phyloP scores from a whole-genome alignment of 805 yeast genomes.

The Candida maesae region DNA sequence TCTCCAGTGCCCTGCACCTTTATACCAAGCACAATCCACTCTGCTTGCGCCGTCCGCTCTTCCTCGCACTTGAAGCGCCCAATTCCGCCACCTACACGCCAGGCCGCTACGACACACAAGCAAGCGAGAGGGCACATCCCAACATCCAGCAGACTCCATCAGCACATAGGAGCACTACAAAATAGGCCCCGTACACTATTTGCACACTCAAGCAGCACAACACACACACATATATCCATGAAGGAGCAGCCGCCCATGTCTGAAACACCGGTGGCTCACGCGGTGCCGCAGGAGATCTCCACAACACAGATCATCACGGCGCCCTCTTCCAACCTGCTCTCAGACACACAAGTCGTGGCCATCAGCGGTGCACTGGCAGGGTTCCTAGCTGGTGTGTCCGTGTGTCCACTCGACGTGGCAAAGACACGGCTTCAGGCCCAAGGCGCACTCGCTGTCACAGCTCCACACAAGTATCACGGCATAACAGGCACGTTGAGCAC shows the following conservation, averaged over 20 bases:
- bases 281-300: constrained; percentile 8
- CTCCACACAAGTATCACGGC: constrained; percentile 45
- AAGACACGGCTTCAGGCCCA: constrained; percentile 94
- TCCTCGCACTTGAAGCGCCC: background rate
- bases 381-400: constrained; percentile 79
- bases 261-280: background rate
- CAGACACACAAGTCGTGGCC: constrained; percentile 62
- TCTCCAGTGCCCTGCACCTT: too few species aligned
- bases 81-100: too few species aligned
- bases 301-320: constrained; percentile 10
- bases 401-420: constrained; percentile 94
- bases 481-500: constrained; percentile 58
- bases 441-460: constrained; percentile 39
- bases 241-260: background rate
- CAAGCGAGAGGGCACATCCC: too few species aligned
- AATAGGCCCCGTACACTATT: too few species aligned
- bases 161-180: too few species aligned
- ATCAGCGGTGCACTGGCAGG: constrained; percentile 94
- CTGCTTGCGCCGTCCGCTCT: too few species aligned
- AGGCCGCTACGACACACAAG: too few species aligned
- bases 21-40: too few species aligned
- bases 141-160: too few species aligned
- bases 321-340: constrained; percentile 15
- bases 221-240: background rate
- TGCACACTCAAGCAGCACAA: background rate